Evolutionary conservation across 495 filamentous ascomycete species (phyloP).

Genomic region (Durotheca rogersii): DNA sequence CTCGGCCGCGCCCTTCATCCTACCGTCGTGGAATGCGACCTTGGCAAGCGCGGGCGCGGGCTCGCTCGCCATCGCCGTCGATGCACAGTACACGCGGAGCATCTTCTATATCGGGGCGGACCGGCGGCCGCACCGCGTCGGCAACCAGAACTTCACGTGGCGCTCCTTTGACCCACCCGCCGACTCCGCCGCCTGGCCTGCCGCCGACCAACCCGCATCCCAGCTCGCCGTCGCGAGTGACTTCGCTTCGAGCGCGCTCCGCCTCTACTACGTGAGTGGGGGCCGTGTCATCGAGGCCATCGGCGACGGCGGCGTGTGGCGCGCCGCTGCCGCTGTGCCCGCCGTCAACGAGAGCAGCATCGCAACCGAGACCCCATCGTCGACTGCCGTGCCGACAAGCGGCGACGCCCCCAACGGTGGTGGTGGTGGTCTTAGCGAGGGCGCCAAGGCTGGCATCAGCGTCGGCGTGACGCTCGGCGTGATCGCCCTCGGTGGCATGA

Average conservation of each 20-base stretch:
- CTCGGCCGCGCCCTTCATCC: constrained; percentile 1
- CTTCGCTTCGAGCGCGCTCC: constrained; percentile 8
- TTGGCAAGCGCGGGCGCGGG: constrained; percentile 27
- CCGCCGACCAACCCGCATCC: constrained; percentile 23
- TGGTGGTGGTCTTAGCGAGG: constrained; percentile 18
- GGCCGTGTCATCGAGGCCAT: constrained; percentile 26
- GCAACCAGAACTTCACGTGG: constrained; percentile 19
- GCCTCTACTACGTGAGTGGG: constrained; percentile 30
- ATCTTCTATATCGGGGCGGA: constrained; percentile 37
- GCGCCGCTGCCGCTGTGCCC: background rate
- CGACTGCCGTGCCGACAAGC: background rate
- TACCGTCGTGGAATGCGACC: constrained; percentile 27
- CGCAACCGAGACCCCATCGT: background rate
- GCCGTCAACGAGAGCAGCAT: constrained; percentile 7
- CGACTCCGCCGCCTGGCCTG: constrained; percentile 16
- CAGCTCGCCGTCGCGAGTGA: constrained; percentile 28
- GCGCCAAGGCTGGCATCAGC: constrained; percentile 26
- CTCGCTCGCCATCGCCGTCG: constrained; percentile 25
- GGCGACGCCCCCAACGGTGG: background rate
- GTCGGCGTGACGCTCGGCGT: constrained; percentile 29
- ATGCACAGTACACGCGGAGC: constrained; percentile 25
- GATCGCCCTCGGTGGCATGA: constrained; percentile 23
- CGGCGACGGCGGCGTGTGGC: constrained; percentile 20
- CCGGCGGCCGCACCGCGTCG: constrained; percentile 22
- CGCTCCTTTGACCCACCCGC: background rate